Evolutionary conservation across 1,284 basidiomycete species (phyloP).

Genomic region (Ustilago curta): DNA sequence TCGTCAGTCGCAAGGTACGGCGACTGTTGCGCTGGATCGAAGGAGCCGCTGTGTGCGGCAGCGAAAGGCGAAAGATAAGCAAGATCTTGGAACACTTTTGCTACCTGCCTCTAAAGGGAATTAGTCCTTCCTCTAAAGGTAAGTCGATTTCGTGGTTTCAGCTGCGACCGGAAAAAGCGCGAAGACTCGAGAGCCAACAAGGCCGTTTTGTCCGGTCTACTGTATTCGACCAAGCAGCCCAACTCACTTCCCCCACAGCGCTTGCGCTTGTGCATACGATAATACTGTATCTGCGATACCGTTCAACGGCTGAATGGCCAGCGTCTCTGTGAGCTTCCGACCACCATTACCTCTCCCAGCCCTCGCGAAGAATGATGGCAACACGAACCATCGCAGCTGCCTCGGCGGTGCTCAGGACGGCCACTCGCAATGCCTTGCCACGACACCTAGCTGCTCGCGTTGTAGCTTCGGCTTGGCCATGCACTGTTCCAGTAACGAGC

Average conservation of each 20-base stretch:
- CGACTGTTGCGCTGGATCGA: background rate
- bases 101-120: slow-evolving; percentile 52
- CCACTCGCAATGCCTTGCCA: slow-evolving; percentile 24
- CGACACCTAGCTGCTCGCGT: slow-evolving; percentile 30
- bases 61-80: slow-evolving; percentile 23
- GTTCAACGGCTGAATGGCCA: background rate
- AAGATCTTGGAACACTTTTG: slow-evolving; percentile 8
- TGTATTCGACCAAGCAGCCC: slow-evolving; percentile 5
- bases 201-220: slow-evolving; percentile 24
- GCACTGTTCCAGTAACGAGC: slow-evolving; percentile 8
- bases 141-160: slow-evolving; percentile 23
- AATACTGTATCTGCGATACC: background rate
- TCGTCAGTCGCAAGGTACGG: too few relatives aligned
- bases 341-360: slow-evolving; percentile 12
- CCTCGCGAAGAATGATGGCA: slow-evolving; percentile 21
- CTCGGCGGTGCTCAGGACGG: slow-evolving; percentile 29
- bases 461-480: slow-evolving; percentile 15
- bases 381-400: slow-evolving; percentile 26
- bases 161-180: slow-evolving; percentile 1
- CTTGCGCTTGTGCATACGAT: background rate
- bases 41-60: background rate
- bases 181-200: background rate
- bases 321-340: background rate
- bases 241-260: slow-evolving; percentile 7
- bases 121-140: slow-evolving; percentile 47